phyloP scores from a whole-genome alignment of 2,329 filamentous ascomycete genomes.

The Cordyceps cicadae region DNA sequence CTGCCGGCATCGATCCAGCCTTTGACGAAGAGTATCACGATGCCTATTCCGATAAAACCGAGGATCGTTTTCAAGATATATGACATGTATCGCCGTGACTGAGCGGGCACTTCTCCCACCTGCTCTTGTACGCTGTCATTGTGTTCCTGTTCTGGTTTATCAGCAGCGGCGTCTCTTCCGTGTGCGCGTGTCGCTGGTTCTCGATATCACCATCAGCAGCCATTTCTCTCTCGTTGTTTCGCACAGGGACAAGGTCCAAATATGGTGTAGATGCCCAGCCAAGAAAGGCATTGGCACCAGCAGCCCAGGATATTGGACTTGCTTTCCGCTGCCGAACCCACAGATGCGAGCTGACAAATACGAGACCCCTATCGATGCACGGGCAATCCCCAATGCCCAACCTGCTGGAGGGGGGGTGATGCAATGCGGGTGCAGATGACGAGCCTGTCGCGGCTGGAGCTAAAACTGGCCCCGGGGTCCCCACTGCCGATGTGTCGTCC shows the following conservation, averaged over 20 bases:
- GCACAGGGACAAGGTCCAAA: neutral
- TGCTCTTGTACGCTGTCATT: neutral
- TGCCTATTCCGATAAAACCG: neutral
- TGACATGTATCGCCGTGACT: neutral
- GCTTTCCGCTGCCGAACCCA: neutral
- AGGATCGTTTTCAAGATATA: neutral
- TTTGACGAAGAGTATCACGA: constrained; percentile 30
- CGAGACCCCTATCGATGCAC: neutral
- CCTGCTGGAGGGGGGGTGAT: neutral
- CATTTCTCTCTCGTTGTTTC: neutral
- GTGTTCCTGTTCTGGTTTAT: neutral
- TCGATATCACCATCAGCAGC: neutral
- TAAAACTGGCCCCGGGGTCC: neutral
- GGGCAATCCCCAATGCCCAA: neutral
- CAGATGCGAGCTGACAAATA: constrained; percentile 2
- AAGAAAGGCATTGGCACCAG: too few species aligned
- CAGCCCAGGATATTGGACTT: neutral
- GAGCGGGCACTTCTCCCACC: neutral
- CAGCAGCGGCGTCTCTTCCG: neutral
- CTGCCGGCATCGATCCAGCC: constrained; percentile 36
- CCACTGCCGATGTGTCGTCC: neutral
- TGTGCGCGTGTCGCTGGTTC: neutral
- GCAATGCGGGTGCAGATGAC: constrained; percentile 10
- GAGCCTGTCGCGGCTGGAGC: neutral
- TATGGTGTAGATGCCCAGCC: neutral